Evolutionary conservation across 116 monocot genomes (phyloP).

Genomic region (Posidonia oceanica): DNA sequence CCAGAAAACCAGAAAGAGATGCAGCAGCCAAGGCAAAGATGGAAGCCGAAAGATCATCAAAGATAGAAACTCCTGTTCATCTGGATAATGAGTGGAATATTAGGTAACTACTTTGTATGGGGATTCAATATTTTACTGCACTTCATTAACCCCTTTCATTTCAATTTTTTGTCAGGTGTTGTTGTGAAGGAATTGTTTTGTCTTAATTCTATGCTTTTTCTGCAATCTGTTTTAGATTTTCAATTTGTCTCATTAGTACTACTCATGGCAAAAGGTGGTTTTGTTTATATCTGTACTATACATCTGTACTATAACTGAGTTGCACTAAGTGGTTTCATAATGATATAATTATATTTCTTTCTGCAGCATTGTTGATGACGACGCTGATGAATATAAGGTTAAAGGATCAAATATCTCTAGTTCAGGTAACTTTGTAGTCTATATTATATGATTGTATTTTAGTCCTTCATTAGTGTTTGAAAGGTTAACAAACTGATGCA

Average conservation of each 20-base stretch:
- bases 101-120: slow-evolving; percentile 27
- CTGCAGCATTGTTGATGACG: slow-evolving; percentile 63
- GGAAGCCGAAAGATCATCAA: slow-evolving; percentile 46
- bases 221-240: not conserved
- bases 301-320: not conserved
- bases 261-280: not conserved
- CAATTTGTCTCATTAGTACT: not conserved
- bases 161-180: not conserved
- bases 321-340: not conserved
- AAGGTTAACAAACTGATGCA: not conserved
- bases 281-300: not conserved
- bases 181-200: too few relatives aligned
- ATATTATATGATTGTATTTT: not conserved
- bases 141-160: not conserved
- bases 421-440: slow-evolving; percentile 20
- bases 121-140: not conserved
- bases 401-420: slow-evolving; percentile 9
- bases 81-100: slow-evolving; percentile 95
- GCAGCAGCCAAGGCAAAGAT: slow-evolving; percentile 67
- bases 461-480: not conserved
- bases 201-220: too few relatives aligned
- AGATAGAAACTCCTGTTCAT: slow-evolving; percentile 50
- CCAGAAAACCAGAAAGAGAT: slow-evolving; percentile 81
- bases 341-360: not conserved
- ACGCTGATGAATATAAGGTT: slow-evolving; percentile 46